Evolutionary conservation across 306 rosid species (phyloP).

Genomic region (Begonia fuchsioides): DNA sequence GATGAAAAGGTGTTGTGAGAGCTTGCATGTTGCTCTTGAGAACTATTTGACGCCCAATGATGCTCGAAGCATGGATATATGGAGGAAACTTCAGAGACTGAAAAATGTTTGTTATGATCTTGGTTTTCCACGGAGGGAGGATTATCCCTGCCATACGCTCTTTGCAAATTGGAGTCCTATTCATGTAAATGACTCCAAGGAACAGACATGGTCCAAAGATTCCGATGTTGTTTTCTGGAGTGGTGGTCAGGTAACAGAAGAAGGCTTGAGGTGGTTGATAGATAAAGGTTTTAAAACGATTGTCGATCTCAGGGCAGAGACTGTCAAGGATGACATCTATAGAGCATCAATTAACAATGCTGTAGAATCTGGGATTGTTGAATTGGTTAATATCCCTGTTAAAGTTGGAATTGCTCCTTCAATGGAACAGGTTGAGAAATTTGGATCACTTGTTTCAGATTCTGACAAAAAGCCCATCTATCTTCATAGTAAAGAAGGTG

Average conservation of each 20-base stretch:
- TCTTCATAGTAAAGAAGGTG: constrained; percentile 90
- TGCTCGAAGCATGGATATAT: constrained; percentile 49
- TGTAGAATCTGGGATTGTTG: constrained; percentile 50
- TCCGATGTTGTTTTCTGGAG: constrained; percentile 72
- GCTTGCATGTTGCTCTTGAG: constrained; percentile 83
- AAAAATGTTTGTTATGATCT: constrained; percentile 85
- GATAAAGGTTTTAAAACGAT: constrained; percentile 67
- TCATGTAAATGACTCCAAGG: constrained; percentile 32
- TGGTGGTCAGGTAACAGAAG: constrained; percentile 97
- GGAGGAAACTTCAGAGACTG: constrained; percentile 87
- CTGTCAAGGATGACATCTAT: constrained; percentile 47
- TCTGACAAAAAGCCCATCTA: constrained; percentile 56
- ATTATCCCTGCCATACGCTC: constrained; percentile 50
- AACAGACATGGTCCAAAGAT: constrained; percentile 25
- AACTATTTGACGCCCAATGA: constrained; percentile 46
- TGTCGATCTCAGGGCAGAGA: constrained; percentile 74
- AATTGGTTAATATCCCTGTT: constrained; percentile 70
- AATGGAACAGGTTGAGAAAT: constrained; percentile 67
- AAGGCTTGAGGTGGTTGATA: constrained; percentile 69
- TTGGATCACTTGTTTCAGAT: constrained; percentile 69
- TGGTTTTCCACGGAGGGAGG: constrained; percentile 61
- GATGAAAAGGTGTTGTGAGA: constrained; percentile 95
- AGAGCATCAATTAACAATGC: constrained; percentile 42
- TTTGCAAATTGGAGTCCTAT: constrained; percentile 82
- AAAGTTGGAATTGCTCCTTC: constrained; percentile 66